phyloP scores from a whole-genome alignment of 1,284 basidiomycete species.

The Singerocomus inundabilis region DNA sequence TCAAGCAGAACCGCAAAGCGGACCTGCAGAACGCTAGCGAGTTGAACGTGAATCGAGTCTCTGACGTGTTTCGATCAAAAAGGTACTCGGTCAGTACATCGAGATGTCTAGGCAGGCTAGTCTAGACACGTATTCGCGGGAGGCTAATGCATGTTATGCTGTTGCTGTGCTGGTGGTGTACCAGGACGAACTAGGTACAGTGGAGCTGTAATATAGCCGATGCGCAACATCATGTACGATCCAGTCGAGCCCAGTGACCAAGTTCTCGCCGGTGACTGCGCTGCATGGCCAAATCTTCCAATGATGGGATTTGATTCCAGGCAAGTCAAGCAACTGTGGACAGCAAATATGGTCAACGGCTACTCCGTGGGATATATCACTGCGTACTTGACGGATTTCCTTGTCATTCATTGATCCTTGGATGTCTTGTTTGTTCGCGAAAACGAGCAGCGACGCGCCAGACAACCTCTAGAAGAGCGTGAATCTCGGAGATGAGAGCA shows the following conservation, averaged over 20 bases:
- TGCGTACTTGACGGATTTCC: conserved; percentile 80
- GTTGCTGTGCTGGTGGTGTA: background rate
- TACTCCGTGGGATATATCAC: conserved; percentile 8
- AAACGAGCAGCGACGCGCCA: conserved; percentile 92
- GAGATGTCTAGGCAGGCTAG: background rate
- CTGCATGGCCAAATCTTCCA: conserved; percentile 94
- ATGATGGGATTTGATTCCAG: conserved; percentile 78
- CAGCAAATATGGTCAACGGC: conserved; percentile 10
- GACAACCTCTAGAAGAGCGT: conserved; percentile 68
- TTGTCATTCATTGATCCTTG: conserved; percentile 78
- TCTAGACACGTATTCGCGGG: conserved; percentile 18
- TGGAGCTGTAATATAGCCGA: conserved; percentile 65
- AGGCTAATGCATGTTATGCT: background rate
- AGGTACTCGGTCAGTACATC: conserved; percentile 6
- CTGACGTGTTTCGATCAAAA: conserved; percentile 15
- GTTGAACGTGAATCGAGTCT: background rate
- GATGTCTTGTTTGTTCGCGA: conserved; percentile 99
- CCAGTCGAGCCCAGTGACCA: conserved; percentile 90
- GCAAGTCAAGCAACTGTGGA: conserved; percentile 71
- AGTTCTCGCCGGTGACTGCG: conserved; percentile 84
- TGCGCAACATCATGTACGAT: conserved; percentile 88
- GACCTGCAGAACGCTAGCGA: conserved; percentile 4
- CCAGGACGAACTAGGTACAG: conserved; percentile 12
- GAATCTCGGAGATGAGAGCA: conserved; percentile 16
- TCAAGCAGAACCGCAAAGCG: conserved; percentile 7